phyloP scores from a whole-genome alignment of 441 rosid species.

The Euphorbia schlechtendalii region DNA sequence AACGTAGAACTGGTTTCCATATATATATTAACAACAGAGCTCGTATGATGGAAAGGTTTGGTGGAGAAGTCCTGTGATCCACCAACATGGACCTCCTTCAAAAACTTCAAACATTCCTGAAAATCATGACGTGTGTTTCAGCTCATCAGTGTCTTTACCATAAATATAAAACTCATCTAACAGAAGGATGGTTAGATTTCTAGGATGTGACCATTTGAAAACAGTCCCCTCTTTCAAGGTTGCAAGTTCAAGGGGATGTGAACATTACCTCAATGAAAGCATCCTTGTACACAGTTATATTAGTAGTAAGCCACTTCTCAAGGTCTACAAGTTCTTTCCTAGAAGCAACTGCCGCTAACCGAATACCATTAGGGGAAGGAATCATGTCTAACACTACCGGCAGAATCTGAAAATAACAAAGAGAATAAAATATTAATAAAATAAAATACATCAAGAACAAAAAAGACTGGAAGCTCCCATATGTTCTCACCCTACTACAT shows the following conservation, averaged over 20 bases:
- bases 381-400: conserved; percentile 62
- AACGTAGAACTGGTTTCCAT: conserved; percentile 55
- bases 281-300: conserved; percentile 55
- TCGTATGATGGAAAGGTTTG: conserved; percentile 54
- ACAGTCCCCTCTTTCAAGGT: not conserved
- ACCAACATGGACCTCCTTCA: conserved; percentile 68
- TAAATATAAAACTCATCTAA: not conserved
- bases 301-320: conserved; percentile 76
- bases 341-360: conserved; percentile 86
- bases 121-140: conserved; percentile 23
- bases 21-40: conserved; percentile 51
- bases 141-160: conserved; percentile 10
- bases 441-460: not conserved
- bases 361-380: conserved; percentile 60
- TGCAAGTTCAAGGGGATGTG: not conserved
- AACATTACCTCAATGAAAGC: conserved; percentile 68
- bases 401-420: conserved; percentile 50
- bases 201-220: not conserved
- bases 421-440: not conserved
- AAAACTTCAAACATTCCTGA: conserved; percentile 88
- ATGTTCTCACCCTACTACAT: not conserved
- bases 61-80: conserved; percentile 64
- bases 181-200: not conserved
- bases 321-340: conserved; percentile 66
- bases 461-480: not conserved